Evolutionary conservation across 179 eudicot species (phyloP).

Genomic region (Amaranthus tricolor): DNA sequence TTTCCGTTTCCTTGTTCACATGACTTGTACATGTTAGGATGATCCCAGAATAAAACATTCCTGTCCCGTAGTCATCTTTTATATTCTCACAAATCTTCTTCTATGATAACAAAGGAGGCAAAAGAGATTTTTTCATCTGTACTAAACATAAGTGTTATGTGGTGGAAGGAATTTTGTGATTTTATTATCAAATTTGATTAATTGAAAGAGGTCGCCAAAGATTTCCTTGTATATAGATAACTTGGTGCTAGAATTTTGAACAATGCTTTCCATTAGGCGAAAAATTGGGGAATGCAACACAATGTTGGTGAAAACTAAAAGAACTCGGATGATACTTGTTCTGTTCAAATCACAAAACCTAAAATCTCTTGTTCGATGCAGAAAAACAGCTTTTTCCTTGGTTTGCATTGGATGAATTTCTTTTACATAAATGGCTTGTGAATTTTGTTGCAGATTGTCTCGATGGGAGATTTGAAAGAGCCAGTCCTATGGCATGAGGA

Average conservation of each 20-base stretch:
- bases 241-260: neutral
- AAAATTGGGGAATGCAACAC: neutral
- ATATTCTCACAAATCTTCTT: no score
- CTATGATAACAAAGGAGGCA: no score
- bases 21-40: no score
- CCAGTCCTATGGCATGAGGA: conserved; percentile 84
- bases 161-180: no score
- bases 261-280: neutral
- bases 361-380: neutral
- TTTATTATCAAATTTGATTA: no score
- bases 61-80: no score
- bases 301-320: neutral
- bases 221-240: neutral
- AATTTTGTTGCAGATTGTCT: conserved; percentile 47
- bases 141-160: no score
- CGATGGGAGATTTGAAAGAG: conserved; percentile 58
- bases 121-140: no score
- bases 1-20: no score
- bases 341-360: neutral
- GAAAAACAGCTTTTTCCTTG: neutral
- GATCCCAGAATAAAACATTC: no score
- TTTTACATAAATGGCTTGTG: neutral
- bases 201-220: neutral
- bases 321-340: neutral
- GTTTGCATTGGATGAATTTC: neutral